phyloP scores from a whole-genome alignment of 2,329 filamentous ascomycete species.

The Scopulariopsis brevicaulis region DNA sequence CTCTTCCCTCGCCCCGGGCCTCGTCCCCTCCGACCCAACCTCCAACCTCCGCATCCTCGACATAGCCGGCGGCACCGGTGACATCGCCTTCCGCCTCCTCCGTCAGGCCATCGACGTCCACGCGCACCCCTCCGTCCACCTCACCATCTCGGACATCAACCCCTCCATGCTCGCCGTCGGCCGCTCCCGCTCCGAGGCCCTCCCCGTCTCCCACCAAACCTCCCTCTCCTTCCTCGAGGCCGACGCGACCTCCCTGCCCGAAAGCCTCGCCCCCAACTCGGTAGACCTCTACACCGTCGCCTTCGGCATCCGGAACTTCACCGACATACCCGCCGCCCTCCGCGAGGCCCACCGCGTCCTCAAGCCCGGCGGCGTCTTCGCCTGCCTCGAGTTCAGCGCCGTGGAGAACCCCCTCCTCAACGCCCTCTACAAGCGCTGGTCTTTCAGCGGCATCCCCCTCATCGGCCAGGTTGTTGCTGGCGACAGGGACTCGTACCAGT shows the following conservation, averaged over 20 bases:
- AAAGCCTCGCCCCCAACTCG: constrained; percentile 52
- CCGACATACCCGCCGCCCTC: constrained; percentile 74
- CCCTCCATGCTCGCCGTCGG: constrained; percentile 88
- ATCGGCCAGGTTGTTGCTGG: constrained; percentile 93
- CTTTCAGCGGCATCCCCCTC: constrained; percentile 83
- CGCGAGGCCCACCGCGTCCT: constrained; percentile 78
- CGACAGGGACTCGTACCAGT: constrained; percentile 94
- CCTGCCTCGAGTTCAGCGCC: constrained; percentile 91
- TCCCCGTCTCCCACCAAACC: constrained; percentile 42
- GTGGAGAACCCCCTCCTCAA: constrained; percentile 66
- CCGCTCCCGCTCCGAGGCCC: constrained; percentile 55
- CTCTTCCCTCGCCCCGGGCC: constrained; percentile 75
- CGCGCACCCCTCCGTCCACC: constrained; percentile 64
- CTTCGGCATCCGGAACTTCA: constrained; percentile 96
- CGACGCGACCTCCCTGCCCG: constrained; percentile 69
- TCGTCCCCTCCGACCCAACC: constrained; percentile 29
- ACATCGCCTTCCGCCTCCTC: constrained; percentile 95
- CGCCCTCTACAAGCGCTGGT: constrained; percentile 88
- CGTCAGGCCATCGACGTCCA: constrained; percentile 78
- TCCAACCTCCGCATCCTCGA: constrained; percentile 69
- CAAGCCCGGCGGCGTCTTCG: constrained; percentile 90
- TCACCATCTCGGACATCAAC: constrained; percentile 95
- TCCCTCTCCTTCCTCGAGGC: constrained; percentile 69
- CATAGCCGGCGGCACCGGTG: constrained; percentile 91
- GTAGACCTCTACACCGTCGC: constrained; percentile 95